Percentiles rank a stretch among this genome's conserved stretches.
Evolutionary conservation across 2,329 filamentous ascomycete species (phyloP).

Genomic region (Penicillium janthinellum): DNA sequence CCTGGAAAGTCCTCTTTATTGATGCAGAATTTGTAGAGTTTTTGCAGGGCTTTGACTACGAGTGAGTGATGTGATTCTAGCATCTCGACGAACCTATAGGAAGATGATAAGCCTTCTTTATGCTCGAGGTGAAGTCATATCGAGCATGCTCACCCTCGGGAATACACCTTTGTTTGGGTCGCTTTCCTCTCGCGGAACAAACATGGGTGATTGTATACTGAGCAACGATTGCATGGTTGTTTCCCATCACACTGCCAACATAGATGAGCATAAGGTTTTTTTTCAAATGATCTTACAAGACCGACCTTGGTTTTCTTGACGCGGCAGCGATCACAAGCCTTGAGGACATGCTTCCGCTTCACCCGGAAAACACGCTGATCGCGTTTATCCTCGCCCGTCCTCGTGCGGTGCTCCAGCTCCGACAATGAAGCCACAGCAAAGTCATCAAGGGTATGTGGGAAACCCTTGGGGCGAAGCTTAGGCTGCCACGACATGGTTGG

Average conservation of each 20-base stretch:
- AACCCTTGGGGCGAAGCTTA: conserved; percentile 44
- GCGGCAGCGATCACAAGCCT: conserved; percentile 49
- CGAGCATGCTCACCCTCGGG: conserved; percentile 39
- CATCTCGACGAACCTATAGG: conserved; percentile 47
- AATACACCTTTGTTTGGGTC: conserved; percentile 48
- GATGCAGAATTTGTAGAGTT: conserved; percentile 45
- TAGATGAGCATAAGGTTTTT: background rate
- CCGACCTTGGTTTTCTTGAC: conserved; percentile 50
- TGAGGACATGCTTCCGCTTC: conserved; percentile 49
- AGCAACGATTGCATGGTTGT: conserved; percentile 48
- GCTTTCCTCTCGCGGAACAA: conserved; percentile 48
- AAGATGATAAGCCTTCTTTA: background rate
- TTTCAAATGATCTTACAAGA: background rate
- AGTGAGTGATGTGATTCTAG: conserved; percentile 47
- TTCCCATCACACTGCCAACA: conserved; percentile 47
- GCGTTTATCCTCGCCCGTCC: conserved; percentile 36
- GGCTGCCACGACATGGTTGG: conserved; percentile 45
- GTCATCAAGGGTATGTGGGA: conserved; percentile 39
- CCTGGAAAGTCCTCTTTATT: conserved; percentile 48
- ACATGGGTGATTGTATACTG: conserved; percentile 47
- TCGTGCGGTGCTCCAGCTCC: conserved; percentile 32
- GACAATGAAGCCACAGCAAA: conserved; percentile 37
- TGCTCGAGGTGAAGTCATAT: background rate
- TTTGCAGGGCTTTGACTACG: conserved; percentile 46
- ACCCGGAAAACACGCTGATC: conserved; percentile 46